A percentile compares a stretch with the other conserved stretches of the same genome.
Evolutionary conservation across 495 filamentous ascomycete species (phyloP).

Genomic region (Podospora pseudoanserina): DNA sequence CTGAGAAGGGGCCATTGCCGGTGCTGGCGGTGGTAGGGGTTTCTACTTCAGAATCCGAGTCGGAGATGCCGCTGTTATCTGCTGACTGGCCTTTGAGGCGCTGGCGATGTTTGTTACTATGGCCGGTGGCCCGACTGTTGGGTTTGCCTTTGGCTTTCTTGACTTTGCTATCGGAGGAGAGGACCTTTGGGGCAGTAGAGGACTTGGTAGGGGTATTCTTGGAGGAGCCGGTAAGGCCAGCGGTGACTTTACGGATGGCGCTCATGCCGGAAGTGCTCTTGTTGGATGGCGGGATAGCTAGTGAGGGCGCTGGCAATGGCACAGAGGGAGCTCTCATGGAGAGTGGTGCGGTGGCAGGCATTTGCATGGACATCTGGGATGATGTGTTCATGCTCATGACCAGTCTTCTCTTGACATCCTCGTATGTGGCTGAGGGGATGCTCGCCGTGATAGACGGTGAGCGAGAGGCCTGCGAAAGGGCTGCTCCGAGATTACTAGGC

Average conservation of each 20-base stretch:
- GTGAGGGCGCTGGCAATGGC: neutral
- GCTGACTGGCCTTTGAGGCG: conserved; percentile 21
- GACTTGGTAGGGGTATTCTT: conserved; percentile 18
- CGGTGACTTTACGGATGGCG: conserved; percentile 31
- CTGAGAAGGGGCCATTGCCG: neutral
- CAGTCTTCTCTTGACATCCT: conserved; percentile 47
- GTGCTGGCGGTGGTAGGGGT: neutral
- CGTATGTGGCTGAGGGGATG: conserved; percentile 40
- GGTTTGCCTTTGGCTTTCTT: conserved; percentile 26
- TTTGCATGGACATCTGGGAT: conserved; percentile 45
- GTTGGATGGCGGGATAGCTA: neutral
- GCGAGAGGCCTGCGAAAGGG: conserved; percentile 33
- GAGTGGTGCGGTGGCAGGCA: conserved; percentile 17
- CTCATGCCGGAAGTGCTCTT: conserved; percentile 21
- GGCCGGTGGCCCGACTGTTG: neutral
- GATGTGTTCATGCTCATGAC: conserved; percentile 50
- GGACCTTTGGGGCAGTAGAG: conserved; percentile 9
- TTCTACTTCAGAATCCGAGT: conserved; percentile 15
- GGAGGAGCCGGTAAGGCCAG: conserved; percentile 20
- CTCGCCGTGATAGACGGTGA: conserved; percentile 22
- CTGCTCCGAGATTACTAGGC: conserved; percentile 34
- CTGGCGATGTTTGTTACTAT: conserved; percentile 16
- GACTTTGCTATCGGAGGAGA: conserved; percentile 23
- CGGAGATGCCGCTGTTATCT: conserved; percentile 17
- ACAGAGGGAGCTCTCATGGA: neutral